Conservation (phyloP, 495 filamentous ascomycete genomes). For the Penicillium ochrochloron region DNA sequence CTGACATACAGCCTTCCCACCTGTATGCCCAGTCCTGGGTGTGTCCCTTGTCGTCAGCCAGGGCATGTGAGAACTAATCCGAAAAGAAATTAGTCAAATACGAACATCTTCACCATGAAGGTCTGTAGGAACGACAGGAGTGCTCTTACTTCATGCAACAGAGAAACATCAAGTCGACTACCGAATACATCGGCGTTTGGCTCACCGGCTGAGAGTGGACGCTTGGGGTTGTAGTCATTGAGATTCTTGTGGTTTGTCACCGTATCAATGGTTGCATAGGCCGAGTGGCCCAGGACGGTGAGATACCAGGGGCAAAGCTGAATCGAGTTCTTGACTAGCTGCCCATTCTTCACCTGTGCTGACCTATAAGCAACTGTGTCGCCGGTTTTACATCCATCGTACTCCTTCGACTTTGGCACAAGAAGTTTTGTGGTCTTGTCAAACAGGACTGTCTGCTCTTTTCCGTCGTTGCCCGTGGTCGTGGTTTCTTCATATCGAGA, state of each 20-base stretch:
- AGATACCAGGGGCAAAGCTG: neutral
- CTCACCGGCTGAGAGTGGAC: neutral
- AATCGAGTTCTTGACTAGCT: neutral
- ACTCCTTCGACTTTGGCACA: neutral
- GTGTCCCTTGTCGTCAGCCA: neutral
- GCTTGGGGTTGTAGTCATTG: neutral
- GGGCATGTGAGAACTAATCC: neutral
- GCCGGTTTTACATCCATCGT: neutral
- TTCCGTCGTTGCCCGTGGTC: neutral
- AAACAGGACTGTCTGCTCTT: neutral
- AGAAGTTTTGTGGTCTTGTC: neutral
- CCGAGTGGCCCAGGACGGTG: neutral
- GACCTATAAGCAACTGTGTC: neutral
- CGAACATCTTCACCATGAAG: neutral
- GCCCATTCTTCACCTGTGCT: neutral
- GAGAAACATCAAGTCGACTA: neutral
- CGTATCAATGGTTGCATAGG: neutral
- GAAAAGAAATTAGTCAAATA: neutral
- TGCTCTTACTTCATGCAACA: neutral
- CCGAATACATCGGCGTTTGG: neutral
- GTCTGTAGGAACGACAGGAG: neutral
- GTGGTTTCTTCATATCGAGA: neutral
- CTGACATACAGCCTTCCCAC: neutral
- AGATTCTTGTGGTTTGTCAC: conserved; percentile 8
- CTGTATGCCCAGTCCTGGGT: neutral